A percentile compares a stretch with the other conserved stretches of the same genome.
phyloP scores from a whole-genome alignment of 306 rosid species.

The Cucumis hystrix region DNA sequence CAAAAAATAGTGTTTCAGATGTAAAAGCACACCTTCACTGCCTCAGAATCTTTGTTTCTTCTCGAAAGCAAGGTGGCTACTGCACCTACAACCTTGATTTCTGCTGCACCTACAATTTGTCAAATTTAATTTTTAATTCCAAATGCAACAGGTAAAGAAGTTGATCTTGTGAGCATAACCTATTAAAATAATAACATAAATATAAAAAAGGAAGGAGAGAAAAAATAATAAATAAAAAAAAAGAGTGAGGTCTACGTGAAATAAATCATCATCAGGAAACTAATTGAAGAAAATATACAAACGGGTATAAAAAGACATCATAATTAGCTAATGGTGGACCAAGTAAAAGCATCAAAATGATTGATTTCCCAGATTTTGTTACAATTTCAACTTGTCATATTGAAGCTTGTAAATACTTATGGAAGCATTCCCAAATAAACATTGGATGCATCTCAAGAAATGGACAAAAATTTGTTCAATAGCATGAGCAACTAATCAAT shows the following conservation, averaged over 20 bases:
- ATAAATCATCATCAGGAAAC: neutral
- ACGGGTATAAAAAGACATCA: neutral
- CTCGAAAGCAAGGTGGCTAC: conserved; percentile 62
- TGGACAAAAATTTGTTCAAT: too few relatives aligned
- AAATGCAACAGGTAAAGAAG: neutral
- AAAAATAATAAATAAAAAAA: neutral
- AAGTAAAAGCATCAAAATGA: too few relatives aligned
- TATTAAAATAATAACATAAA: neutral
- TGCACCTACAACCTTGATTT: conserved; percentile 71
- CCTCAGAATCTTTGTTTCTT: conserved; percentile 47
- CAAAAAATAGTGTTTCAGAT: neutral
- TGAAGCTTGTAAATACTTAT: too few relatives aligned
- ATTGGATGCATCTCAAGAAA: too few relatives aligned
- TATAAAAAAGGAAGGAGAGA: neutral
- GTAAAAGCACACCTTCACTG: conserved; percentile 31
- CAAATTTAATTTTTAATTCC: neutral
- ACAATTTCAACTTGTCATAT: too few relatives aligned
- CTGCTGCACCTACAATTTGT: conserved; percentile 30
- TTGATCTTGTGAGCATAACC: neutral
- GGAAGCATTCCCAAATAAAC: too few relatives aligned
- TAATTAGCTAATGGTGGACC: neutral
- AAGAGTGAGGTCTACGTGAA: neutral
- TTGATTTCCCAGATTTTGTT: too few relatives aligned
- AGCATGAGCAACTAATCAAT: too few relatives aligned
- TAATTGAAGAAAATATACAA: neutral